These are phyloP conservation scores for Aspergillus felis DNA, from an alignment of 2,329 filamentous ascomycete species.

Conservation along the genomic window DNA sequence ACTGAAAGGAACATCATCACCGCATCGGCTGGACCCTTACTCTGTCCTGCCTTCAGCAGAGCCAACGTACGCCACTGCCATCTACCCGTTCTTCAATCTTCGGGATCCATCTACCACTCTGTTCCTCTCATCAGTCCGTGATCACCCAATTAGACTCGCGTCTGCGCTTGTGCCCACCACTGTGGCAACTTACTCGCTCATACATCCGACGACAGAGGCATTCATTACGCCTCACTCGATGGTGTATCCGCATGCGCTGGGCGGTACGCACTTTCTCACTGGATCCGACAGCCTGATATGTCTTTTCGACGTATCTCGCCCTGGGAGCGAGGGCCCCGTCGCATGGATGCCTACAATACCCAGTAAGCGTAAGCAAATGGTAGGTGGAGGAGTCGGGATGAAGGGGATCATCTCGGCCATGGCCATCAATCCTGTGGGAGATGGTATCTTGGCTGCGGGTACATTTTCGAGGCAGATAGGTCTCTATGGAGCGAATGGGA, in stretches of 20 bases:
- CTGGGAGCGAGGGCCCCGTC: conserved; percentile 45
- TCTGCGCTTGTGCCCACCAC: conserved; percentile 50
- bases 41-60: conserved; percentile 44
- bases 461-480: conserved; percentile 55
- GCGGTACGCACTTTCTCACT: conserved; percentile 53
- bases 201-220: conserved; percentile 54
- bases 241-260: conserved; percentile 44
- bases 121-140: conserved; percentile 49
- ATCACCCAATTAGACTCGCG: conserved; percentile 54
- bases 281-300: conserved; percentile 53
- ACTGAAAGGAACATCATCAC: conserved; percentile 35
- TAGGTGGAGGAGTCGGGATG: conserved; percentile 48
- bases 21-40: conserved; percentile 44
- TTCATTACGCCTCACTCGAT: conserved; percentile 55
- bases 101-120: conserved; percentile 47
- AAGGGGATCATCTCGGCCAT: conserved; percentile 55
- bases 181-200: conserved; percentile 52
- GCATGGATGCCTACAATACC: conserved; percentile 47
- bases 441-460: conserved; percentile 54
- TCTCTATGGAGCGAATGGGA: conserved; percentile 50
- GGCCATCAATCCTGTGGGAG: conserved; percentile 38
- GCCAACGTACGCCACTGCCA: conserved; percentile 51
- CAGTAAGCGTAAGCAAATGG: conserved; percentile 43
- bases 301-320: conserved; percentile 52
- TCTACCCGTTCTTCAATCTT: conserved; percentile 54